A percentile compares a stretch with the other conserved stretches of the same genome.
phyloP scores from a whole-genome alignment of 2,329 filamentous ascomycete genomes.

The Berkeleyomyces rouxiae region DNA sequence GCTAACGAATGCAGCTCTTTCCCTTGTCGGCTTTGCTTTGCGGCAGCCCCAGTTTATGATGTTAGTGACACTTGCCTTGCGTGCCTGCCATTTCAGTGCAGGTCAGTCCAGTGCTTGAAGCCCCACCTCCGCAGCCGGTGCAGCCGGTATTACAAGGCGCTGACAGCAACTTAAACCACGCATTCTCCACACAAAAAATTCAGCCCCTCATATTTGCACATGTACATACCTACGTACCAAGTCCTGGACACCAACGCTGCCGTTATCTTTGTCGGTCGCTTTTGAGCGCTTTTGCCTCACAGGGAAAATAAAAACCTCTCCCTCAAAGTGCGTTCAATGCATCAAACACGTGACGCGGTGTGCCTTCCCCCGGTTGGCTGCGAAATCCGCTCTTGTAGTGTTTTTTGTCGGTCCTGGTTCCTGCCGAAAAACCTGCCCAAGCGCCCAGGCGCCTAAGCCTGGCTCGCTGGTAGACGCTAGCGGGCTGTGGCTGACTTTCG shows the following conservation, averaged over 20 bases:
- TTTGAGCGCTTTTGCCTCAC: not conserved
- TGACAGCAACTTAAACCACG: not conserved
- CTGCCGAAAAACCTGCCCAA: not conserved
- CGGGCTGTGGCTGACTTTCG: not conserved
- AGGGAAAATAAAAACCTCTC: not conserved
- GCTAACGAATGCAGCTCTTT: not conserved
- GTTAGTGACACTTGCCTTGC: not conserved
- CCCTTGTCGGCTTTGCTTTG: not conserved
- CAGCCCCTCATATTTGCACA: not conserved
- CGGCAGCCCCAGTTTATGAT: not conserved
- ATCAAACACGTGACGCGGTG: not conserved
- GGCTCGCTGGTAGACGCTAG: not conserved
- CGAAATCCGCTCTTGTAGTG: not conserved
- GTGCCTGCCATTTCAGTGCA: not conserved
- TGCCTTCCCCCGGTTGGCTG: no score
- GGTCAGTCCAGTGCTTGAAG: not conserved
- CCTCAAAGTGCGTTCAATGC: not conserved
- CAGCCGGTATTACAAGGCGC: not conserved
- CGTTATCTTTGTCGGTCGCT: not conserved
- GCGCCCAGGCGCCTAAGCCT: not conserved
- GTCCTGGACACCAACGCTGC: not conserved
- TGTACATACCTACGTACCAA: no score
- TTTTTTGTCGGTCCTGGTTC: not conserved
- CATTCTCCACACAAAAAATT: not conserved
- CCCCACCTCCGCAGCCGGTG: not conserved